Percentiles rank a stretch among this genome's conserved stretches.
Conservation (phyloP, 495 filamentous ascomycete species). For the Chaetomidium leptoderma region DNA sequence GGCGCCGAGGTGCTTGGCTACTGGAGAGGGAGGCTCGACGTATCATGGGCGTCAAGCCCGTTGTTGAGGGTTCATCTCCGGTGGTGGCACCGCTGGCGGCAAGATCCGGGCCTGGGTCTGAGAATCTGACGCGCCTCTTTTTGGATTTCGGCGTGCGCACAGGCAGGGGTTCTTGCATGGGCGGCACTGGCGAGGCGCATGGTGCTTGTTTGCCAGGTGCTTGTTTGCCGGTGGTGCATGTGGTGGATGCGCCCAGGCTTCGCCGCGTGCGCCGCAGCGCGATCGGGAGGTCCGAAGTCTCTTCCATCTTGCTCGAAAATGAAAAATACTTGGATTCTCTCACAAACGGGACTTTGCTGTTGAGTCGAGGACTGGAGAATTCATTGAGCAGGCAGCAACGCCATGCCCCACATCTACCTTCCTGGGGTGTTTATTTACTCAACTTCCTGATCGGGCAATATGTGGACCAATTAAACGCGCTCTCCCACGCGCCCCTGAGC, state of each 20-base stretch:
- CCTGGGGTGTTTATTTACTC: no score
- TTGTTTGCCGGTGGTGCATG: background rate
- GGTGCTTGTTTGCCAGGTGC: background rate
- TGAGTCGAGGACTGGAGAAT: background rate
- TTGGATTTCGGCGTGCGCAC: slow-evolving; percentile 21
- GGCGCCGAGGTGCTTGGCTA: slow-evolving; percentile 43
- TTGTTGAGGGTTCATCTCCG: slow-evolving; percentile 42
- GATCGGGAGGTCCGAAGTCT: slow-evolving; percentile 23
- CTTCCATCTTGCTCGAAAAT: slow-evolving; percentile 19
- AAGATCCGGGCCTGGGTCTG: slow-evolving; percentile 57
- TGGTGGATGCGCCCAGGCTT: slow-evolving; percentile 4
- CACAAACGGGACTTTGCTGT: no score
- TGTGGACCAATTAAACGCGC: no score
- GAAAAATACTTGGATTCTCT: no score
- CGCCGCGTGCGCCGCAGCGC: slow-evolving; percentile 31
- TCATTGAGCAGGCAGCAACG: no score
- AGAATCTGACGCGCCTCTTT: slow-evolving; percentile 68
- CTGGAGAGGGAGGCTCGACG: slow-evolving; percentile 50
- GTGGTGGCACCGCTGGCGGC: slow-evolving; percentile 4
- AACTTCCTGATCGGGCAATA: no score
- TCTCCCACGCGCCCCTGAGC: no score
- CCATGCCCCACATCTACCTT: no score
- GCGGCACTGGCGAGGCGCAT: background rate
- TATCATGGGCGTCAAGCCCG: slow-evolving; percentile 66
- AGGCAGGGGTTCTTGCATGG: background rate